These are phyloP conservation scores for Solanum piurae DNA, from an alignment of 257 asterid genomes.

Conservation along the genomic window DNA sequence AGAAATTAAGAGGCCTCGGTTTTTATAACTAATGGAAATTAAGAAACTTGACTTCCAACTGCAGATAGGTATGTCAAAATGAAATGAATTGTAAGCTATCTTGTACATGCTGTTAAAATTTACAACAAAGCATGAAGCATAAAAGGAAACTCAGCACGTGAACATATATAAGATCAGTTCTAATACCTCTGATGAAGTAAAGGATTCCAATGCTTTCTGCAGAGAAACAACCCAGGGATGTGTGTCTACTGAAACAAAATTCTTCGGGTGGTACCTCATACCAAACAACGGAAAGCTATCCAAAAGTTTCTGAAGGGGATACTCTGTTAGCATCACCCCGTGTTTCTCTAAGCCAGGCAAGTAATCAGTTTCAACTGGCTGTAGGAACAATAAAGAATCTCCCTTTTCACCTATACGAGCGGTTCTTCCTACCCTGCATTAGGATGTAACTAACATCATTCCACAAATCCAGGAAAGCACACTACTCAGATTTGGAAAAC, in stretches of 20 bases:
- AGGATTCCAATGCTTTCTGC: slow-evolving; percentile 76
- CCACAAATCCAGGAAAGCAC: background rate
- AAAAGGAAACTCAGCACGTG: background rate
- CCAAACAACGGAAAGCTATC: slow-evolving; percentile 38
- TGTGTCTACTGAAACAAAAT: slow-evolving; percentile 59
- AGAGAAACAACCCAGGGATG: slow-evolving; percentile 77
- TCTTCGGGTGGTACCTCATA: slow-evolving; percentile 33
- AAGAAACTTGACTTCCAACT: background rate
- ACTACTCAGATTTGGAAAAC: background rate
- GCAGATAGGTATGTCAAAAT: background rate
- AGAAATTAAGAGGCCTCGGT: background rate
- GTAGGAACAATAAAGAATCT: slow-evolving; percentile 65
- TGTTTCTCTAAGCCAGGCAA: slow-evolving; percentile 72
- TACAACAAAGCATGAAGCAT: background rate
- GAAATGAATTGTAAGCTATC: background rate
- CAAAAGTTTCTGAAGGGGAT: slow-evolving; percentile 67
- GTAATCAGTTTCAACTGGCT: slow-evolving; percentile 71
- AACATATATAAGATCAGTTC: background rate
- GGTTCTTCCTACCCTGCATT: slow-evolving; percentile 89
- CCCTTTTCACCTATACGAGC: slow-evolving; percentile 94
- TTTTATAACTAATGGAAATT: background rate
- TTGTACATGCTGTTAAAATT: background rate
- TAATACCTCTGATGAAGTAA: slow-evolving; percentile 51
- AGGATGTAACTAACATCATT: slow-evolving; percentile 8
- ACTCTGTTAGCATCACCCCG: slow-evolving; percentile 59